These are phyloP conservation scores for Acacia acuminata DNA, from an alignment of 306 rosid species.

Conservation along the genomic window DNA sequence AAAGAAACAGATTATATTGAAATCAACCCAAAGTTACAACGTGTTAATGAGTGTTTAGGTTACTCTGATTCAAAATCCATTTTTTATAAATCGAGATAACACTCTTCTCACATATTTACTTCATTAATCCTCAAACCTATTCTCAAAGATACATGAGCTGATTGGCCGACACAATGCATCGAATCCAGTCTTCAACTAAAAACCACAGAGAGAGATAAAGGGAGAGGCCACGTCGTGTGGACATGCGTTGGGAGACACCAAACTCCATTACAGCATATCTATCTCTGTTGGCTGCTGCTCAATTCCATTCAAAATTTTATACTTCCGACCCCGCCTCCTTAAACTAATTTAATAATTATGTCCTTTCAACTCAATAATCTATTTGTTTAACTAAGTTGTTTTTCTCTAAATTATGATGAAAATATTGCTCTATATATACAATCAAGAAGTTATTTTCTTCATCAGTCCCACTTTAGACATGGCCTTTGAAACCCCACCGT, in stretches of 20 bases:
- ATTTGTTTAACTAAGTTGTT: not conserved
- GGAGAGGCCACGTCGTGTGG: not conserved
- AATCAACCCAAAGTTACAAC: too few species aligned
- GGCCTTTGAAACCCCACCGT: not conserved
- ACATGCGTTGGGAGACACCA: not conserved
- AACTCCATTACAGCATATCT: too few species aligned
- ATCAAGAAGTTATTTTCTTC: not conserved
- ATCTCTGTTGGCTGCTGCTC: too few species aligned
- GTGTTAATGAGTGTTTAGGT: too few species aligned
- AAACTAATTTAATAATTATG: not conserved
- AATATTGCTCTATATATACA: not conserved
- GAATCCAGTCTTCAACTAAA: slow-evolving; percentile 15
- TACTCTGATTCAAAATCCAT: too few species aligned
- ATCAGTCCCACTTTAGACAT: not conserved
- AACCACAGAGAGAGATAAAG: not conserved
- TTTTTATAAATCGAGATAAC: too few species aligned
- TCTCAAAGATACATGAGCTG: too few species aligned
- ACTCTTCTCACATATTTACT: too few species aligned
- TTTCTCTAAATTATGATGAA: not conserved
- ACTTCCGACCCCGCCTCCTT: not conserved
- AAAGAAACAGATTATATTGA: too few species aligned
- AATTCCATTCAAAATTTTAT: not conserved
- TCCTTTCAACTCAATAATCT: not conserved
- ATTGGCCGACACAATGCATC: slow-evolving; percentile 15
- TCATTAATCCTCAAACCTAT: too few species aligned